Evolutionary conservation across 2,329 filamentous ascomycete genomes (phyloP).

Genomic region (Amphichorda felina): DNA sequence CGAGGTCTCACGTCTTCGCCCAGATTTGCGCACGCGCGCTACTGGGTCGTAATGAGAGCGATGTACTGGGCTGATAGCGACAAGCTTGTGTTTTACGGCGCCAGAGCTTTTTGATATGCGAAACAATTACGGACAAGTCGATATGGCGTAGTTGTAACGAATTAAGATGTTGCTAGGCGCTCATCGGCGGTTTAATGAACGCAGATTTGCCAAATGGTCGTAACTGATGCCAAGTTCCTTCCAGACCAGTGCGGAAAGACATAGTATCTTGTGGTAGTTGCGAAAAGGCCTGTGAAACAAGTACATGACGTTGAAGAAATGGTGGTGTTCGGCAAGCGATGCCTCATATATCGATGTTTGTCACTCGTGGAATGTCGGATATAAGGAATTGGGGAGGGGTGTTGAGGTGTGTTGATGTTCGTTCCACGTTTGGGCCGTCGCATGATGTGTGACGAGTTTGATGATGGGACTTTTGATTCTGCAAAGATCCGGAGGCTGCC

Average conservation of each 20-base stretch:
- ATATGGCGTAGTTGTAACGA: not conserved
- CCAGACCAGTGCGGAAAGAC: no score
- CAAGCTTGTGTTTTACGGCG: no score
- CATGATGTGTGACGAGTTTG: conserved; percentile 2
- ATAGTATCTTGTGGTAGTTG: no score
- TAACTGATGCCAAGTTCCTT: no score
- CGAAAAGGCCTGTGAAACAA: no score
- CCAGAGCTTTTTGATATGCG: not conserved
- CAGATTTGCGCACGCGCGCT: no score
- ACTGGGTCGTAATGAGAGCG: no score
- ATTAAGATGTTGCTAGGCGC: not conserved
- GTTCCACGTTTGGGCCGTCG: conserved; percentile 1
- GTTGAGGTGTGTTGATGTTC: not conserved
- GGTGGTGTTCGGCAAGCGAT: not conserved
- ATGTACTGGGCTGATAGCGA: no score
- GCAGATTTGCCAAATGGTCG: not conserved
- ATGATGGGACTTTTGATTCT: conserved; percentile 27
- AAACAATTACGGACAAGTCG: not conserved
- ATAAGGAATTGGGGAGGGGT: not conserved
- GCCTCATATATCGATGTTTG: not conserved
- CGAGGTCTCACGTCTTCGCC: no score
- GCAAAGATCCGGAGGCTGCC: conserved; percentile 25
- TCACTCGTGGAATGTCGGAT: conserved; percentile 1
- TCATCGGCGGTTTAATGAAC: not conserved
- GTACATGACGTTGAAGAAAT: no score